Evolutionary conservation across 2,329 filamentous ascomycete species (phyloP).

Genomic region (Xylaria polymorpha): DNA sequence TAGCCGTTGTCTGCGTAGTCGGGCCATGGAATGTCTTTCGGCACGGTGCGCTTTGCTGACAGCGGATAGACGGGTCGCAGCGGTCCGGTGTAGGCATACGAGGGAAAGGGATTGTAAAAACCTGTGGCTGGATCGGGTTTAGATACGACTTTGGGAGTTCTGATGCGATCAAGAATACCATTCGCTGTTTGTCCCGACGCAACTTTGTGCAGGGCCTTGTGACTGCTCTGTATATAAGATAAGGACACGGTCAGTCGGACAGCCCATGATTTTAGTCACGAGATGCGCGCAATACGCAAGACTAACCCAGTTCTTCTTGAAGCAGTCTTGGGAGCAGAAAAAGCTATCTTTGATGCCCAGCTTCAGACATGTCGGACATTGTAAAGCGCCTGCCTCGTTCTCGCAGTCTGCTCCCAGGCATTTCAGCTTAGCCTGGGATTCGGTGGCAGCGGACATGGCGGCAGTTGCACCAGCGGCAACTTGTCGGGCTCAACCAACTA

Average conservation of each 20-base stretch:
- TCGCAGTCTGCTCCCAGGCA: constrained; percentile 86
- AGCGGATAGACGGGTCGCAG: constrained; percentile 90
- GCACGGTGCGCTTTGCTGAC: constrained; percentile 77
- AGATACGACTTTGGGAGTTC: constrained; percentile 86
- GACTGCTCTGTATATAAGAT: constrained; percentile 68
- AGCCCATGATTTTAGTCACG: background rate
- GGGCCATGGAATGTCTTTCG: constrained; percentile 82
- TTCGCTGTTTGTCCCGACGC: constrained; percentile 61
- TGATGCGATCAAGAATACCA: constrained; percentile 77
- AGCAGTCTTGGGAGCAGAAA: constrained; percentile 99
- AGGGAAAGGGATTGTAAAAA: constrained; percentile 91
- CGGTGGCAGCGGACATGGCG: constrained; percentile 56
- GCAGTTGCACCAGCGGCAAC: background rate
- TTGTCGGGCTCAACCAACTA: no score
- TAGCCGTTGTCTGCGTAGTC: constrained; percentile 91
- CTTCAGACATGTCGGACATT: constrained; percentile 96
- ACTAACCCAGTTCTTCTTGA: constrained; percentile 97
- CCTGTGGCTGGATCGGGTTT: constrained; percentile 91
- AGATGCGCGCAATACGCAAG: constrained; percentile 7
- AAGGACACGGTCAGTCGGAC: constrained; percentile 22
- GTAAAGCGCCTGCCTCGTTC: constrained; percentile 85
- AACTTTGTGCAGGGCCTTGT: constrained; percentile 87
- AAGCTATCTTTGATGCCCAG: constrained; percentile 87
- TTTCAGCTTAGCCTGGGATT: constrained; percentile 69
- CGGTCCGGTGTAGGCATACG: constrained; percentile 82